Percentiles rank a stretch among this genome's conserved stretches.
These are phyloP conservation scores for Paramecium primaurelia DNA, from an alignment of 73 alveolate genomes.

Conservation along the genomic window DNA sequence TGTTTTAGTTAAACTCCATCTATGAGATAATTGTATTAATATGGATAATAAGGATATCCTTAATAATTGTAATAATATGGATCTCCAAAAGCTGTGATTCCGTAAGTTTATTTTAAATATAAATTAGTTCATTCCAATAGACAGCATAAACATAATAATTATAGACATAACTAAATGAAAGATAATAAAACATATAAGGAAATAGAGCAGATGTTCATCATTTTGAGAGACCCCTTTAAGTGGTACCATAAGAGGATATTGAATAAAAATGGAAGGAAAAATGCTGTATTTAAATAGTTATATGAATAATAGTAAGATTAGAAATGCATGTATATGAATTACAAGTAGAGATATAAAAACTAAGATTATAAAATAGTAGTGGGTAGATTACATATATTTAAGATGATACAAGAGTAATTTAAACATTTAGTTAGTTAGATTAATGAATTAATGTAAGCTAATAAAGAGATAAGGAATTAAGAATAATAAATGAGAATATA, in stretches of 20 bases:
- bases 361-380: neutral
- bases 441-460: neutral
- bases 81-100: neutral
- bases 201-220: constrained; percentile 43
- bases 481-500: neutral
- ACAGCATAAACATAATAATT: neutral
- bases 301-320: neutral
- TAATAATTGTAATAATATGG: neutral
- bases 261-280: constrained; percentile 31
- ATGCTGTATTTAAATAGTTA: neutral
- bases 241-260: neutral
- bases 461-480: constrained; percentile 7
- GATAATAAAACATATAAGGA: neutral
- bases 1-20: neutral
- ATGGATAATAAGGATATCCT: neutral
- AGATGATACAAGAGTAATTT: neutral
- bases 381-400: neutral
- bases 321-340: constrained; percentile 13
- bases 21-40: neutral
- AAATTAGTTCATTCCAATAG: neutral
- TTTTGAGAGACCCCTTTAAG: constrained; percentile 23
- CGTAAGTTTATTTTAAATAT: neutral
- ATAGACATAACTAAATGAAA: neutral
- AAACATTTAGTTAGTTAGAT: neutral
- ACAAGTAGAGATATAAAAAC: neutral